Evolutionary conservation across 768 basidiomycete species (phyloP).

Genomic region (Atractiella rhizophila): DNA sequence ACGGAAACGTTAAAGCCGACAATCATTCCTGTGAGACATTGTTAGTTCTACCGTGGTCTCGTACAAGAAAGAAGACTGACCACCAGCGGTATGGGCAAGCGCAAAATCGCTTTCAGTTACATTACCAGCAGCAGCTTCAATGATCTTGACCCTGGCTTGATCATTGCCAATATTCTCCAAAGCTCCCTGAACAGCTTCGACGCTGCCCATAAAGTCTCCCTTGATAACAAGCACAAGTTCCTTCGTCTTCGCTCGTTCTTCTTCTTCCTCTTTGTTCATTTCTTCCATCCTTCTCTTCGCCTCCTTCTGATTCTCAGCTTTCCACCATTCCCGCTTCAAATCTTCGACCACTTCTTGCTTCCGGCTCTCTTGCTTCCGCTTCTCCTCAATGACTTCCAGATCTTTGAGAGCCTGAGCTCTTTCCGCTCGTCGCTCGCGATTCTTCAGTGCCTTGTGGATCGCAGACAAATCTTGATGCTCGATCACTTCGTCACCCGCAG

Average conservation of each 20-base stretch:
- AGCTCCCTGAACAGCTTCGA: constrained; percentile 72
- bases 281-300: constrained; percentile 11
- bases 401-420: constrained; percentile 41
- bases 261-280: constrained; percentile 15
- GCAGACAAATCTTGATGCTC: constrained; percentile 45
- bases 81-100: constrained; percentile 59
- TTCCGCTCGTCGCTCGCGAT: constrained; percentile 45
- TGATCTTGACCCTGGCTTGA: constrained; percentile 47
- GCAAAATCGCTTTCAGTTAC: constrained; percentile 70
- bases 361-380: constrained; percentile 39
- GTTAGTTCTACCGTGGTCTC: background rate
- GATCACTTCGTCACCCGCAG: constrained; percentile 73
- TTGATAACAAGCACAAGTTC: constrained; percentile 63
- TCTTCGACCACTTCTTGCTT: constrained; percentile 17
- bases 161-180: constrained; percentile 76
- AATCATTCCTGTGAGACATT: constrained; percentile 35
- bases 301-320: constrained; percentile 21
- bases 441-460: constrained; percentile 59
- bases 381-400: constrained; percentile 59
- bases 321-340: no score
- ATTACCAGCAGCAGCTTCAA: constrained; percentile 64
- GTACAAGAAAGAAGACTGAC: constrained; percentile 25
- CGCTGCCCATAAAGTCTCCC: constrained; percentile 91
- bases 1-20: constrained; percentile 69
- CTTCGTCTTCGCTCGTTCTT: constrained; percentile 23